Evolutionary conservation across 2,329 filamentous ascomycete species (phyloP).

Genomic region (Epichloe typhina): DNA sequence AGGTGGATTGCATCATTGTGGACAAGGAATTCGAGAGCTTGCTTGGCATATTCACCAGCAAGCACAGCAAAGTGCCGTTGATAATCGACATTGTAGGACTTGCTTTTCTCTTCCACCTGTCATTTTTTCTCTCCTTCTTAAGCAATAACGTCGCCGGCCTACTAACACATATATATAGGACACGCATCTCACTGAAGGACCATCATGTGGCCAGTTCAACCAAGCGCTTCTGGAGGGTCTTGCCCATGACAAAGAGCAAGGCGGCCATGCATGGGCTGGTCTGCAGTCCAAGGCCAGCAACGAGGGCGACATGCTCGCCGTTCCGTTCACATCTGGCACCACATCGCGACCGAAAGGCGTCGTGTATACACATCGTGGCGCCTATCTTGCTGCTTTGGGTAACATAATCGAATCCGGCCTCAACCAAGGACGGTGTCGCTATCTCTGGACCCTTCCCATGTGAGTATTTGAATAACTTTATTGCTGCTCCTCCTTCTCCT

Average conservation of each 20-base stretch:
- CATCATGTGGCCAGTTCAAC: constrained; percentile 69
- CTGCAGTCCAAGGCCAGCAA: constrained; percentile 56
- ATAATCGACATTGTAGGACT: constrained; percentile 53
- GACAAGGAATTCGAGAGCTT: constrained; percentile 68
- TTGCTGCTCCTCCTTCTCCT: no score
- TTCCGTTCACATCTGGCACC: constrained; percentile 90
- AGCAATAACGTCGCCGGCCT: not conserved
- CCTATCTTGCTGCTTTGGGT: constrained; percentile 70
- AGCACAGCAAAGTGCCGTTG: constrained; percentile 51
- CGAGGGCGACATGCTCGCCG: constrained; percentile 71
- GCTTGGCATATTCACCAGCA: constrained; percentile 50
- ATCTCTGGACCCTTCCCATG: constrained; percentile 89
- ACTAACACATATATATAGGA: constrained; percentile 36
- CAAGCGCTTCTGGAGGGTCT: constrained; percentile 72
- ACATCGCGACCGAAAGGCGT: constrained; percentile 89
- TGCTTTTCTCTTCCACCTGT: not conserved
- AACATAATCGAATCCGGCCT: constrained; percentile 85
- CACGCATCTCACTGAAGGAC: constrained; percentile 62
- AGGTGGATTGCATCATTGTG: constrained; percentile 77
- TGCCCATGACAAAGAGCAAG: constrained; percentile 52
- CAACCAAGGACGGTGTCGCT: constrained; percentile 63
- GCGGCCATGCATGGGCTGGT: constrained; percentile 60
- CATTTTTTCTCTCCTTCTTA: no score
- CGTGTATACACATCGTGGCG: constrained; percentile 77
- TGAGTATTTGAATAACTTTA: constrained; percentile 24